Evolutionary conservation across 2,329 filamentous ascomycete species (phyloP).

Genomic region (Blastomyces parvus): DNA sequence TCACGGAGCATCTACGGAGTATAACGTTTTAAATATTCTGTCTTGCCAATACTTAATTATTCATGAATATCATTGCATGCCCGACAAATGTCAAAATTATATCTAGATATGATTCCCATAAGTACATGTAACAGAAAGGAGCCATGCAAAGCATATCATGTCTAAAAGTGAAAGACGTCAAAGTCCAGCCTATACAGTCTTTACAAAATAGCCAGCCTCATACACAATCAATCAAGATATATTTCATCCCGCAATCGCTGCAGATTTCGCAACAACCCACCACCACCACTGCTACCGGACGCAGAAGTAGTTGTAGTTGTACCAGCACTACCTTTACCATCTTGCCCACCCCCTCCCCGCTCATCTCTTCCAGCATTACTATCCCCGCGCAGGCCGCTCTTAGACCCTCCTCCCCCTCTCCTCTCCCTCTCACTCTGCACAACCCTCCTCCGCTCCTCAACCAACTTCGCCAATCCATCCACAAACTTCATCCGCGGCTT

Average conservation of each 20-base stretch:
- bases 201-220: neutral
- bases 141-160: neutral
- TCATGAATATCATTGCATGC: too few species aligned
- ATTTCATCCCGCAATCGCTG: slow-evolving; percentile 46
- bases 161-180: neutral
- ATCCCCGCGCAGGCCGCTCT: slow-evolving; percentile 33
- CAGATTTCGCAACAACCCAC: slow-evolving; percentile 45
- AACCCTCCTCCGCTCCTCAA: slow-evolving; percentile 58
- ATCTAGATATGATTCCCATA: too few species aligned
- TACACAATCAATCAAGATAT: slow-evolving; percentile 37
- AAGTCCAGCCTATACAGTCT: neutral
- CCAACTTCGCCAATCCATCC: slow-evolving; percentile 67
- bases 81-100: too few species aligned
- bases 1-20: too few species aligned
- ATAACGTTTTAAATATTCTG: too few species aligned
- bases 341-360: neutral
- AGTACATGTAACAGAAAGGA: neutral
- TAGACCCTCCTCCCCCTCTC: slow-evolving; percentile 31
- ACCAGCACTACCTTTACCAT: neutral
- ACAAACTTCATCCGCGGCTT: slow-evolving; percentile 74
- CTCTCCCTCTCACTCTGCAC: slow-evolving; percentile 40
- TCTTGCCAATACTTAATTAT: too few species aligned
- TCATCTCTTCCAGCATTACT: neutral
- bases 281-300: slow-evolving; percentile 22
- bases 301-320: neutral